Evolutionary conservation across 306 rosid species (phyloP).

Genomic region (Quercus ilex): DNA sequence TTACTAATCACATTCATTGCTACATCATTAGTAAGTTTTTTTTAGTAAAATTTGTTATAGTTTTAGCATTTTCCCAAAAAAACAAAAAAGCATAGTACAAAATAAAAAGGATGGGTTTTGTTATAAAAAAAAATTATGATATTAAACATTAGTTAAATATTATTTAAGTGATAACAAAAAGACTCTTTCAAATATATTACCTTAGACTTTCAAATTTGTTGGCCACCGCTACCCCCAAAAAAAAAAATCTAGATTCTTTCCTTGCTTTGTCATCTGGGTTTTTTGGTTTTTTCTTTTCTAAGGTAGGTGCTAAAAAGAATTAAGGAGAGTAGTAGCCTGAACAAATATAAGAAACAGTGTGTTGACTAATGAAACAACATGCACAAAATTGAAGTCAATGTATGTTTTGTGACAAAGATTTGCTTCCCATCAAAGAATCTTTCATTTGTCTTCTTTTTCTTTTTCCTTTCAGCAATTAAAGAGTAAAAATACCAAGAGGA

Average conservation of each 20-base stretch:
- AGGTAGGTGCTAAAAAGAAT: background rate
- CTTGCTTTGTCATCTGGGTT: background rate
- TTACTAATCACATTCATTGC: too few species aligned
- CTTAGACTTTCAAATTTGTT: too few species aligned
- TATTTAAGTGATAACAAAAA: too few species aligned
- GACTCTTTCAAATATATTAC: accelerated
- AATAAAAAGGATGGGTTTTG: too few species aligned
- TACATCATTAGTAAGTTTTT: too few species aligned
- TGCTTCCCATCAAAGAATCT: background rate
- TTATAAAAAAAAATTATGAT: too few species aligned
- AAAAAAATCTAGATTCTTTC: background rate
- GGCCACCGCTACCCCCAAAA: too few species aligned
- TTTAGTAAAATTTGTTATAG: too few species aligned
- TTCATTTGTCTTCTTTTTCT: background rate
- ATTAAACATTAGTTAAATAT: too few species aligned
- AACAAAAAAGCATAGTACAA: too few species aligned
- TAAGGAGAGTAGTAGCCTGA: background rate
- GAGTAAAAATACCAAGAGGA: background rate
- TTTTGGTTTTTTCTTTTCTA: background rate
- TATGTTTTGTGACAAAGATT: background rate
- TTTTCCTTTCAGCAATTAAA: background rate
- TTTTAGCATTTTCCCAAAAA: too few species aligned
- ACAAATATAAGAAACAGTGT: background rate
- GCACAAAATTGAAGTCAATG: background rate
- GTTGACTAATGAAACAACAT: background rate